Base-by-base conservation (phyloP, 208 protist genomes). In the Vickermania ingenoplastis region DNA sequence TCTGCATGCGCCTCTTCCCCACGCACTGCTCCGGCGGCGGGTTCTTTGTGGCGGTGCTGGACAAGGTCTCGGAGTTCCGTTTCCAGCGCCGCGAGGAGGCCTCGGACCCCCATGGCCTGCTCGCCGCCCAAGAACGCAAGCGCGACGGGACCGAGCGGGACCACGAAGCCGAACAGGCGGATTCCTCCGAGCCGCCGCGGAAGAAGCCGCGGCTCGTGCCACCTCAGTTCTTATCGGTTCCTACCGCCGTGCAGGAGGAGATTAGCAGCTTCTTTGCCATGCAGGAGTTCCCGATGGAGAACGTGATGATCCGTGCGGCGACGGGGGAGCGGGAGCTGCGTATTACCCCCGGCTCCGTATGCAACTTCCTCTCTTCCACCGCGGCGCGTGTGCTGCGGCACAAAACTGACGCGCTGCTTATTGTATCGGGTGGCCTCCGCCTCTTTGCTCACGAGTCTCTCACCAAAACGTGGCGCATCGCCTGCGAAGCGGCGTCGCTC, bases 11-110 rank as follows among this genome's bases (percentile, higher is more conserved):
- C 24, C 64, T 99, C 5, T 80, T 97, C 31, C 97, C 97, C 22
- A 95, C 92, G 30, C 67, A 94, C 58, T 94, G 96, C 70, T 86
- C 97, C 53, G 97, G 91, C 51, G 97, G 97, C 41, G 97, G 96
- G 52, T 99, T 99, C 83, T 99, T 98, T 69, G 86, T 99, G 21
- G 94, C 97, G 4, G 91, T 98, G 26, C 69, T 99, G 2, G 78
- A 92, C 56, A 95, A 95, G 71, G 80, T 89, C 0, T 73, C 45
- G 14, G 77, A 88, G 59, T 93, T 79, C 64, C 58, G 73, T 7
- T 51, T 89, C 2, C 51, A 49, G 3, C 17, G 28, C 2, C 63
- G 49, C 0, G 54, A 52, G 56, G 59, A 63, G 22, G 56, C 17
- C n/a, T 23, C 36, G 11, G 36, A 45, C 36, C 36, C 36, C 36